These are phyloP conservation scores for Carex scoparia DNA, from an alignment of 176 grass and related monocot genomes.

Conservation along the genomic window DNA sequence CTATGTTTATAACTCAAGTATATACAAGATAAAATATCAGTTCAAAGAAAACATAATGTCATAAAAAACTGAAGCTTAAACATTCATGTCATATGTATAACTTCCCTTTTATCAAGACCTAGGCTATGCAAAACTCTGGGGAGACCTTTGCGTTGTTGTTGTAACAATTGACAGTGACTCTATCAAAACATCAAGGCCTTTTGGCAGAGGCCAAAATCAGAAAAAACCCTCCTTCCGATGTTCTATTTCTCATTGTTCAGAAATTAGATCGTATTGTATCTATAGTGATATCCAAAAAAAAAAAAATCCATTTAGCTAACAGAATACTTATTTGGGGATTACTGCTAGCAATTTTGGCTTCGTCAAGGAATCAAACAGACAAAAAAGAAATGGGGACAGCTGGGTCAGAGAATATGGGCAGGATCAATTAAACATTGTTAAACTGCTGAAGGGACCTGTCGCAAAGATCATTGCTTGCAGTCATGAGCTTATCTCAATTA, in stretches of 20 bases:
- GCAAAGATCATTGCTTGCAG: too few species aligned
- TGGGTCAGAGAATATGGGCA: too few species aligned
- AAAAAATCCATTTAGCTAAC: neutral
- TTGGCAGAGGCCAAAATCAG: neutral
- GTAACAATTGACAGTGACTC: neutral
- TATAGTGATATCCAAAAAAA: neutral
- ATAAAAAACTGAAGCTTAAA: neutral
- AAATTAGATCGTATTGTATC: neutral
- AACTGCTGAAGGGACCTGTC: too few species aligned
- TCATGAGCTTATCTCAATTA: too few species aligned
- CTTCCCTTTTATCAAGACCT: neutral
- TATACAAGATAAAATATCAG: neutral
- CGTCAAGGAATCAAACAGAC: too few species aligned
- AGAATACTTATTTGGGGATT: neutral
- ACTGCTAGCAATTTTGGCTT: too few species aligned
- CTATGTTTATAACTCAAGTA: neutral
- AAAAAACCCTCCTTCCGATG: neutral
- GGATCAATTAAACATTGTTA: too few species aligned
- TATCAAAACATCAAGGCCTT: neutral
- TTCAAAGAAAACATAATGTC: neutral
- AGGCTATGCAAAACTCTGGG: neutral
- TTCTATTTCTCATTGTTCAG: neutral
- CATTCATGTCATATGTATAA: neutral
- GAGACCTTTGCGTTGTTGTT: neutral
- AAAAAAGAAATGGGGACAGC: too few species aligned